Evolutionary conservation across 192 early-diverging fungal species (phyloP), one percentile per base, ranked within the genome.

Genomic region (Coemansia sp.): DNA sequence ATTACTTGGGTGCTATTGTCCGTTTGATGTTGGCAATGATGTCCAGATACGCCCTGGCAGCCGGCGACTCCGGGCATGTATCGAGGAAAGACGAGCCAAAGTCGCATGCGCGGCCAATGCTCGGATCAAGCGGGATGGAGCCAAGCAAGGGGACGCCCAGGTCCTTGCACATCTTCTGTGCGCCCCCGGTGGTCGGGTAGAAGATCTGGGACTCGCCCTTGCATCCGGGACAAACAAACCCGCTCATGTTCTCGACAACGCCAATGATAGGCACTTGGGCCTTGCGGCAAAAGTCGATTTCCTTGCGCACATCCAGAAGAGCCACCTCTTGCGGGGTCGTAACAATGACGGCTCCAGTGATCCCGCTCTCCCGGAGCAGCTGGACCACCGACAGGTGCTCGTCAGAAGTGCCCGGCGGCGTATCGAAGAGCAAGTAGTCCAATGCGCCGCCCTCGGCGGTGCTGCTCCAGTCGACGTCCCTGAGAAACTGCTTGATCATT

Each of bases 161-260:
- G 61, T 92, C 90, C 49, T 84, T 77, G 39, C 88, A 89, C 74
- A 93, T 84, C 43, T 82, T 79, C 34, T 62, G 71, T 9, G 88
- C 92, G 4, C 93, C 93, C 11, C 93, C 93, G 0, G 92, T 90
- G 8, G 91, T 92, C 1, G 92, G 86, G 6, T 88, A 83, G 64
- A 94, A 94, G 59, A 94, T 92, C 11, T 78, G 63, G 24, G 90
- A 91, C 80, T 92, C 87, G 49, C 85, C 84, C 15, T 87, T 66
- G 75, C 97, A 99, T 23, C 85, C 86, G 2, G 95, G 96, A 64
- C 97, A 99, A 11, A 98, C 92, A 81, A 97, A 99, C 9, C 96
- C 97, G 65, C 88, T 88, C 97, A 99, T 97, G 74, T 98, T 98
- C 75, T 99, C 97, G 8, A 99, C 92, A 5, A 99, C 79, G 6